Percentiles rank a stretch among this genome's conserved stretches.
phyloP scores from a whole-genome alignment of 2,329 filamentous ascomycete genomes.

The Aspergillus udagawae region DNA sequence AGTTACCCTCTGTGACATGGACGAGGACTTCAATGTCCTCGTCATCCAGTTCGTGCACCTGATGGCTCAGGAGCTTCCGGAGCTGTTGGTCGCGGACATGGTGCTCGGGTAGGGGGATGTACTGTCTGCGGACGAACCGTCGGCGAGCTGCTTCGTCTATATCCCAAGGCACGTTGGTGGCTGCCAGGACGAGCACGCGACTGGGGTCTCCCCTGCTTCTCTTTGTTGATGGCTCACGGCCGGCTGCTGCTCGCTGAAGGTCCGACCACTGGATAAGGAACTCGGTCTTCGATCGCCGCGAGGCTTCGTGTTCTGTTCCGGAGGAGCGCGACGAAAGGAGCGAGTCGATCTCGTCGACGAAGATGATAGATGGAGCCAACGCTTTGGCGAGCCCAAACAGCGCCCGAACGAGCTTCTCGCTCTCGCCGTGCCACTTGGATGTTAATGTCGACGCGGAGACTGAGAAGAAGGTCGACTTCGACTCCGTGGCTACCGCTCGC shows the following conservation, averaged over 20 bases:
- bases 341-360: constrained; percentile 97
- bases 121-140: constrained; percentile 87
- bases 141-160: constrained; percentile 93
- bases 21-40: constrained; percentile 71
- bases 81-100: constrained; percentile 77
- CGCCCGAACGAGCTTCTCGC: constrained; percentile 90
- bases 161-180: constrained; percentile 94
- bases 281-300: constrained; percentile 91
- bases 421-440: constrained; percentile 93
- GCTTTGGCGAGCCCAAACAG: constrained; percentile 85
- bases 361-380: constrained; percentile 92
- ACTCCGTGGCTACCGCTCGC: constrained; percentile 89
- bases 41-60: constrained; percentile 74
- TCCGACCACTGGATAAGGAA: constrained; percentile 98
- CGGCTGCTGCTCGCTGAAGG: constrained; percentile 84
- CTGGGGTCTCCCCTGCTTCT: constrained; percentile 75
- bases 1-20: constrained; percentile 72
- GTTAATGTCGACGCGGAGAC: constrained; percentile 93
- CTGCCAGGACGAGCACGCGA: constrained; percentile 85
- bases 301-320: constrained; percentile 82
- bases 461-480: constrained; percentile 91
- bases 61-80: constrained; percentile 73
- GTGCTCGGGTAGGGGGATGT: constrained; percentile 88
- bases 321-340: constrained; percentile 78
- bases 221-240: constrained; percentile 60